Percentiles rank a stretch among this genome's conserved stretches.
Conservation (phyloP, 2,329 filamentous ascomycete genomes). For the Phialemonium atrogriseum region DNA sequence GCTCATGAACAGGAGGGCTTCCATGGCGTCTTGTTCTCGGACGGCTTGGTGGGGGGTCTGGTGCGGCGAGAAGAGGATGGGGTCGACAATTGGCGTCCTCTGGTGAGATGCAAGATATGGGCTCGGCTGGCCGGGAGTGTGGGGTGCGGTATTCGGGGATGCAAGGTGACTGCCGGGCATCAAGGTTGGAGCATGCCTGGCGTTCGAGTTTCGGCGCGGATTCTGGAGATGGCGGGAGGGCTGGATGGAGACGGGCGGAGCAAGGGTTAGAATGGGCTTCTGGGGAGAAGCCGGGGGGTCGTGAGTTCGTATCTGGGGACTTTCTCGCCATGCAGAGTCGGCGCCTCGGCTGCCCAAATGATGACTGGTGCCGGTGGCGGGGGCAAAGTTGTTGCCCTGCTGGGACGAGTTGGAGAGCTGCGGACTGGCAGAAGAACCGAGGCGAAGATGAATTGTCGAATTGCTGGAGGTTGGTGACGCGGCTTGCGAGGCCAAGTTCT, state of each 20-base stretch:
- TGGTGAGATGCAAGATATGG: conserved; percentile 29
- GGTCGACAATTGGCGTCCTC: conserved; percentile 33
- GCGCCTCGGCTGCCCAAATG: conserved; percentile 1
- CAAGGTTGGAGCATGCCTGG: conserved; percentile 39
- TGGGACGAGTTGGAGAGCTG: conserved; percentile 30
- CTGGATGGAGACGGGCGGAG: conserved; percentile 47
- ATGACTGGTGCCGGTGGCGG: conserved; percentile 10
- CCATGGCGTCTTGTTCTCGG: conserved; percentile 73
- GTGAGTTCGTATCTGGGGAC: conserved; percentile 7
- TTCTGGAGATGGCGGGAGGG: conserved; percentile 35
- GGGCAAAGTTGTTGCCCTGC: conserved; percentile 24
- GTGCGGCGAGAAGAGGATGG: conserved; percentile 59
- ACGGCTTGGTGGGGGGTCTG: conserved; percentile 62
- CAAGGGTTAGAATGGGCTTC: conserved; percentile 32
- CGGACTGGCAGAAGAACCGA: conserved; percentile 47
- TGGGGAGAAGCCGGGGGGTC: conserved; percentile 20
- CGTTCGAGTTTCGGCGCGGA: conserved; percentile 41
- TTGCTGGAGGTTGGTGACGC: conserved; percentile 54
- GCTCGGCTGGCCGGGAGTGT: conserved; percentile 29
- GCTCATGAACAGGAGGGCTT: conserved; percentile 74
- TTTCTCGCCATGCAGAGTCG: not conserved
- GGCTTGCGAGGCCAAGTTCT: conserved; percentile 62
- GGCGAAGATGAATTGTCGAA: conserved; percentile 44
- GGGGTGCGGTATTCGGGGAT: conserved; percentile 26
- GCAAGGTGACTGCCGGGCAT: conserved; percentile 40